Conservation (phyloP, 805 yeast genomes). For the Candida stauntonica region DNA sequence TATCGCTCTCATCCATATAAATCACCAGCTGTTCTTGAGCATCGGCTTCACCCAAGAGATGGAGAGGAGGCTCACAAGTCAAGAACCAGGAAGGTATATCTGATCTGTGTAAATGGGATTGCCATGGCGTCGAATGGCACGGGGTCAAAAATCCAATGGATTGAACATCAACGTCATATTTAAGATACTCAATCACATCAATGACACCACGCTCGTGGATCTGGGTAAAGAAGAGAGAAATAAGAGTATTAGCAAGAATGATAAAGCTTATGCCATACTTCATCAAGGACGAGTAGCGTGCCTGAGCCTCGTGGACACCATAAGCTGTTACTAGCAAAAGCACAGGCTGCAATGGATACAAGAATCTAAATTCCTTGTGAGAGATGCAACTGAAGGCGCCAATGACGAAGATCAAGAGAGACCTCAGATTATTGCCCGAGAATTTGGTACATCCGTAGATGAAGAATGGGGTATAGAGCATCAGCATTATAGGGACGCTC, state of each 20-base stretch:
- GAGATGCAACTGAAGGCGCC: slow-evolving; percentile 56
- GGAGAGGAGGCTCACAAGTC: slow-evolving; percentile 86
- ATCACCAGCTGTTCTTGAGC: slow-evolving; percentile 31
- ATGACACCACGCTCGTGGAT: slow-evolving; percentile 86
- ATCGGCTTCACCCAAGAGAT: slow-evolving; percentile 29
- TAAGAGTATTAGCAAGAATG: slow-evolving; percentile 34
- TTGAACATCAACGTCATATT: slow-evolving; percentile 35
- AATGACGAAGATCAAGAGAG: slow-evolving; percentile 41
- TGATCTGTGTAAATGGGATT: slow-evolving; percentile 67
- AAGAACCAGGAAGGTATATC: slow-evolving; percentile 63
- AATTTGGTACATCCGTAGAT: slow-evolving; percentile 36
- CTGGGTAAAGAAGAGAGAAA: slow-evolving; percentile 52
- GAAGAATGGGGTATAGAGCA: slow-evolving; percentile 63
- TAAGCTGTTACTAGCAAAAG: slow-evolving; percentile 49
- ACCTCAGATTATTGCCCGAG: slow-evolving; percentile 25
- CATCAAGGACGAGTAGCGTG: slow-evolving; percentile 13
- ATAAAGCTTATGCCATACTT: slow-evolving; percentile 23
- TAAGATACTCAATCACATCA: slow-evolving; percentile 53
- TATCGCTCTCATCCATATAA: slow-evolving; percentile 86
- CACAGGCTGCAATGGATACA: slow-evolving; percentile 80
- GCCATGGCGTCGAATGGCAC: slow-evolving; percentile 97
- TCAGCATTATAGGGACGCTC: slow-evolving; percentile 72
- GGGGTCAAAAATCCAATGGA: slow-evolving; percentile 86
- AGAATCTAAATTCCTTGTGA: slow-evolving; percentile 90
- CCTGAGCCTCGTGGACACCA: slow-evolving; percentile 24